A percentile compares a stretch with the other conserved stretches of the same genome.
Conservation (phyloP, 2,329 filamentous ascomycete genomes). For the Paecilomyces sp. region DNA sequence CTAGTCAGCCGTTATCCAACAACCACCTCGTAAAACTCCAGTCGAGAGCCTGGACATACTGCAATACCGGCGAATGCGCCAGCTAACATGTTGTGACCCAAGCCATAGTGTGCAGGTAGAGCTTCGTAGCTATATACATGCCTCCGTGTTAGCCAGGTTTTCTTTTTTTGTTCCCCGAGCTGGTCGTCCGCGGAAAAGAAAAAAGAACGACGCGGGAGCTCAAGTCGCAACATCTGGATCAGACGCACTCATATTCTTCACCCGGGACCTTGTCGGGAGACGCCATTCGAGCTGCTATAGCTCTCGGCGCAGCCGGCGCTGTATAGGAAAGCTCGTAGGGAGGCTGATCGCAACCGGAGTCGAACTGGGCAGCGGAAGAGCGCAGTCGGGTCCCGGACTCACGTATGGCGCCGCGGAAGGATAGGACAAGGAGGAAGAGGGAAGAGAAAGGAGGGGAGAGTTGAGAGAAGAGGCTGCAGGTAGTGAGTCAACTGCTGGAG, state of each 20-base stretch:
- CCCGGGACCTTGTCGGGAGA: constrained; percentile 32
- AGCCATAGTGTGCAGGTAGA: constrained; percentile 87
- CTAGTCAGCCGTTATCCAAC: constrained; percentile 14
- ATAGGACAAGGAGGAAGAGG: constrained; percentile 1
- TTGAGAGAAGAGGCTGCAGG: neutral
- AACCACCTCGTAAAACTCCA: constrained; percentile 4
- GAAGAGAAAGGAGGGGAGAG: neutral
- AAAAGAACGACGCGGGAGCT: neutral
- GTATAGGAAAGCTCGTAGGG: constrained; percentile 5
- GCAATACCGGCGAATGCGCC: constrained; percentile 96
- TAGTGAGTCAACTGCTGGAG: constrained; percentile 3
- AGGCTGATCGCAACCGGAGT: neutral
- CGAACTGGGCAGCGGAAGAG: neutral
- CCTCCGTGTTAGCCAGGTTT: constrained; percentile 3
- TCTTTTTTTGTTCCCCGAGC: neutral
- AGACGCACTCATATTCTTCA: constrained; percentile 41
- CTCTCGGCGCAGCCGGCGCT: constrained; percentile 28
- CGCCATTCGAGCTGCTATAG: constrained; percentile 33
- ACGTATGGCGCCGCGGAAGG: neutral
- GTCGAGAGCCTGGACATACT: constrained; percentile 48
- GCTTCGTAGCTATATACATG: constrained; percentile 68
- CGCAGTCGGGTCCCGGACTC: too few relatives aligned
- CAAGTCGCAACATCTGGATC: constrained; percentile 1
- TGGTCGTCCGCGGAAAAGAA: constrained; percentile 3
- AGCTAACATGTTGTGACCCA: constrained; percentile 89